A percentile compares a stretch with the other conserved stretches of the same genome.
phyloP scores from a whole-genome alignment of 495 filamentous ascomycete genomes.

The Aspergillus nanangensis region DNA sequence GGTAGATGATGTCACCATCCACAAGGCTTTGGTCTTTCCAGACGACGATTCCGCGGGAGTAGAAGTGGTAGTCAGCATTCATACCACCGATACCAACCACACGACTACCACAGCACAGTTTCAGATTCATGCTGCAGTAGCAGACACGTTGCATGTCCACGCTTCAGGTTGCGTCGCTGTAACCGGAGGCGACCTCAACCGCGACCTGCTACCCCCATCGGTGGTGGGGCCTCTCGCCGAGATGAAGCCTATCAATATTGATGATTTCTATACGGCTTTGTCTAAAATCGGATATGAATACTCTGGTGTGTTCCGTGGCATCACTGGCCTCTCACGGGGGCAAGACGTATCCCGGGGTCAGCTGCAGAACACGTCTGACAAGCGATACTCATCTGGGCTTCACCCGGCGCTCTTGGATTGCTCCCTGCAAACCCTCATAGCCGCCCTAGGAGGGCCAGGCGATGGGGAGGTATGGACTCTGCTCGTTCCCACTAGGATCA shows the following conservation, averaged over 20 bases:
- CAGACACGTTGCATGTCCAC: neutral
- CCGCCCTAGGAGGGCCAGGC: neutral
- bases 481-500: neutral
- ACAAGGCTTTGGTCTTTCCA: neutral
- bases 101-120: neutral
- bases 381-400: neutral
- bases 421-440: neutral
- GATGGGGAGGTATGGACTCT: neutral
- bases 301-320: neutral
- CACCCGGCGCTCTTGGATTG: constrained; percentile 1
- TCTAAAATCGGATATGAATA: neutral
- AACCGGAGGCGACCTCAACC: neutral
- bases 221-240: neutral
- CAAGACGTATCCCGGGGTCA: neutral
- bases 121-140: neutral
- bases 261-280: neutral
- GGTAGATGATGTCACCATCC: neutral
- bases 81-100: neutral
- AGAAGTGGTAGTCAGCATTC: neutral
- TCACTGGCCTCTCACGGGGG: neutral
- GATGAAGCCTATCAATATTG: neutral
- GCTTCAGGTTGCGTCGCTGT: neutral
- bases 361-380: neutral
- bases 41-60: neutral
- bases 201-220: neutral